phyloP scores from a whole-genome alignment of 2,329 filamentous ascomycete species.

The Pestalotiopsis sp. region DNA sequence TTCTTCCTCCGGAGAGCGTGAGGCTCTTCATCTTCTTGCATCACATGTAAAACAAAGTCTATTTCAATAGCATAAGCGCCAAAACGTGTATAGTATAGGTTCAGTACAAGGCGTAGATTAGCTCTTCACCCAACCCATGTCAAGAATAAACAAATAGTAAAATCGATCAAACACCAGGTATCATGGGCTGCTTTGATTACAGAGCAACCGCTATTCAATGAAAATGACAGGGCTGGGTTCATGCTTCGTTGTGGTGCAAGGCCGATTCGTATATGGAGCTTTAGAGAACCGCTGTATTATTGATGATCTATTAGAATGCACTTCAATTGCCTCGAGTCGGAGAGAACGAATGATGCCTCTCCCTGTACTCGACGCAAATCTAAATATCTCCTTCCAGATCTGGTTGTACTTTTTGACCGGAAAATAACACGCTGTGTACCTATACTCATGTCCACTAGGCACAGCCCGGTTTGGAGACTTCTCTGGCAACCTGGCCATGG shows the following conservation, averaged over 20 bases:
- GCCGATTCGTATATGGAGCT: neutral
- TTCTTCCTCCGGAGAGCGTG: constrained; percentile 22
- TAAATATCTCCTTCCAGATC: constrained; percentile 6
- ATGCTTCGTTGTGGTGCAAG: neutral
- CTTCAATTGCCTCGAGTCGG: neutral
- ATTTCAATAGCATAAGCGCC: neutral
- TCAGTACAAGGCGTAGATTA: neutral
- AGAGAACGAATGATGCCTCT: neutral
- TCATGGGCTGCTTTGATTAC: neutral
- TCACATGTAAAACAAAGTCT: neutral
- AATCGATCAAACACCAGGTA: neutral
- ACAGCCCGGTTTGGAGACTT: neutral
- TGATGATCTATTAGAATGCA: constrained; percentile 7
- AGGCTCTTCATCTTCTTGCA: neutral
- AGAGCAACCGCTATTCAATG: neutral
- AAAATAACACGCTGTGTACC: neutral
- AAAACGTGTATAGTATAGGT: neutral
- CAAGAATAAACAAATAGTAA: neutral
- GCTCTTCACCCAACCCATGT: neutral
- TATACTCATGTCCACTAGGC: neutral
- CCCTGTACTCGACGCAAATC: neutral
- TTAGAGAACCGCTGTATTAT: constrained; percentile 1
- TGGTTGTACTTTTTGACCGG: neutral
- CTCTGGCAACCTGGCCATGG: neutral
- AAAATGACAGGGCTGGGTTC: neutral